These are phyloP conservation scores for Schizosaccharomyces versatilis DNA, from an alignment of 1,139 yeast genomes.

Conservation along the genomic window DNA sequence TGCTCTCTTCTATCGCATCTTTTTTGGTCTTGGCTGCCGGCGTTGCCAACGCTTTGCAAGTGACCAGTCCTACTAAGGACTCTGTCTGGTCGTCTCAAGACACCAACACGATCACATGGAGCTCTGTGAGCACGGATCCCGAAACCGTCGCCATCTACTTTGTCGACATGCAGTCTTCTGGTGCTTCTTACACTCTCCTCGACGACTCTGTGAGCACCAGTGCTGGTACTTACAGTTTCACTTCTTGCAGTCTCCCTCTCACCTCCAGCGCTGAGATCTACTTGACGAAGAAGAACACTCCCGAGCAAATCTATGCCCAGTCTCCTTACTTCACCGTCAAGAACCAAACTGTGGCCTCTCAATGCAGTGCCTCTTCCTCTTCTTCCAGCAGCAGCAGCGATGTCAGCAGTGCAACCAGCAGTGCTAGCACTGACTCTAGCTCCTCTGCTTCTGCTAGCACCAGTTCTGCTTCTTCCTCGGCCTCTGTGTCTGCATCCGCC, in stretches of 20 bases:
- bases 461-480: not conserved
- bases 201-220: not conserved
- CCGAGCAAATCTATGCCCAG: too few relatives aligned
- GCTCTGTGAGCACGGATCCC: slow-evolving; percentile 9
- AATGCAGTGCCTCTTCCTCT: too few relatives aligned
- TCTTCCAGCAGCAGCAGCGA: too few relatives aligned
- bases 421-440: not conserved
- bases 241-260: too few relatives aligned
- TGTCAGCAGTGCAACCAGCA: too few relatives aligned
- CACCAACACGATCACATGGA: slow-evolving; percentile 7
- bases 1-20: too few relatives aligned
- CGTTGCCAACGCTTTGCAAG: slow-evolving; percentile 7
- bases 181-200: not conserved
- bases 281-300: too few relatives aligned
- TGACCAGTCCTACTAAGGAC: slow-evolving; percentile 7
- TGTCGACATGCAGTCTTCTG: slow-evolving; percentile 3
- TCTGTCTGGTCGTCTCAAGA: slow-evolving; percentile 6
- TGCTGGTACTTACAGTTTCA: not conserved
- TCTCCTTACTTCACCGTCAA: too few relatives aligned
- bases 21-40: too few relatives aligned
- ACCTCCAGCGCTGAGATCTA: too few relatives aligned
- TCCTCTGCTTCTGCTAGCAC: not conserved
- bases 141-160: slow-evolving; percentile 6
- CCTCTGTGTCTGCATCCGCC: not conserved
- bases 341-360: not conserved